Percentiles rank a stretch among this genome's conserved stretches.
Conservation (phyloP, 1,284 basidiomycete species). For the Tylopilus orsonianus region DNA sequence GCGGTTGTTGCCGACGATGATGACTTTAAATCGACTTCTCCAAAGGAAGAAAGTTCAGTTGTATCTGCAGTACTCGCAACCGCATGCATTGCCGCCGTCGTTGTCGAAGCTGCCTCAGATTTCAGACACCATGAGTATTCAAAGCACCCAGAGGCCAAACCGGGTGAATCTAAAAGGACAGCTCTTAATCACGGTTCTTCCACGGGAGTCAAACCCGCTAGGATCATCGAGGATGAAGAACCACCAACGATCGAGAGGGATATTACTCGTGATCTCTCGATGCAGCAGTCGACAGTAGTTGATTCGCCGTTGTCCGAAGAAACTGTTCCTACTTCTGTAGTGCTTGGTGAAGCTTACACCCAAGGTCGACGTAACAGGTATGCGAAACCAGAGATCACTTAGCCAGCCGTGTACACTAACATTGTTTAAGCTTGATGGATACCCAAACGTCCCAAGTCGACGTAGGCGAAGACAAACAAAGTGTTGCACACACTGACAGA, state of each 20-base stretch:
- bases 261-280: background rate
- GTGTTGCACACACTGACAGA: background rate
- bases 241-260: background rate
- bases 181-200: background rate
- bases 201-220: background rate
- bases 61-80: constrained; percentile 13
- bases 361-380: background rate
- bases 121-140: constrained; percentile 5
- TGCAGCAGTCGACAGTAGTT: background rate
- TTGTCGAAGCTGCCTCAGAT: constrained; percentile 11
- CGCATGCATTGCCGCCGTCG: constrained; percentile 13
- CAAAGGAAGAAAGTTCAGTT: constrained; percentile 10
- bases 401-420: background rate
- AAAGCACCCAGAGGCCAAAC: background rate
- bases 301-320: background rate
- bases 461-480: background rate
- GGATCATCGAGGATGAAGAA: background rate
- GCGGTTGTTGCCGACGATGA: background rate
- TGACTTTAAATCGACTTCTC: background rate
- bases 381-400: background rate
- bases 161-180: background rate
- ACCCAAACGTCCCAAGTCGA: background rate
- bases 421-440: background rate
- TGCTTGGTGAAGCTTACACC: background rate
- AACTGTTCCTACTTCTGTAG: background rate